These are phyloP conservation scores for Ascochyta viciae-villosae DNA, from an alignment of 2,329 filamentous ascomycete species.

Conservation along the genomic window DNA sequence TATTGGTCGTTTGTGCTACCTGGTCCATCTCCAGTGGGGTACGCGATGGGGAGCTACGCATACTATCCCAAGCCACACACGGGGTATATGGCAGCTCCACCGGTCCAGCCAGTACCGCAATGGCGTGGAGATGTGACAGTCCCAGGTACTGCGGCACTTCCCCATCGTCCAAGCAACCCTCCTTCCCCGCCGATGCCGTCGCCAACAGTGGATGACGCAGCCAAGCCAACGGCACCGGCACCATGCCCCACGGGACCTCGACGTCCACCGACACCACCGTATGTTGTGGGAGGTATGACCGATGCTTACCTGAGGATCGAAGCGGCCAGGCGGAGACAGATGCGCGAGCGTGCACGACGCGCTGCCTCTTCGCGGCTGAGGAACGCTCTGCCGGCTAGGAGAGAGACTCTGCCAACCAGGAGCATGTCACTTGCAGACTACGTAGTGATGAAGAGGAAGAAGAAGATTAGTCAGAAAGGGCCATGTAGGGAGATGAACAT, in stretches of 20 bases:
- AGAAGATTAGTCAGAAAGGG: not conserved
- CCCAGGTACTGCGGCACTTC: not conserved
- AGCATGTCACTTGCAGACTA: conserved; percentile 6
- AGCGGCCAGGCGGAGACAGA: not conserved
- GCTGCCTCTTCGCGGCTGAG: not conserved
- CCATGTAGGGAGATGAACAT: not conserved
- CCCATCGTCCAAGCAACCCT: not conserved
- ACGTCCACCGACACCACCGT: not conserved
- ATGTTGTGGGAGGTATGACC: conserved; percentile 5
- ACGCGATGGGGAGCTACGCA: not conserved
- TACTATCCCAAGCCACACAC: not conserved
- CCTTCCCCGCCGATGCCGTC: not conserved
- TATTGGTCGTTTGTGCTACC: conserved; percentile 1
- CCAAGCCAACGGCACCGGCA: not conserved
- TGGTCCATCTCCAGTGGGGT: not conserved
- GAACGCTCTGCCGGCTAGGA: not conserved
- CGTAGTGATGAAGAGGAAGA: not conserved
- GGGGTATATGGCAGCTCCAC: not conserved
- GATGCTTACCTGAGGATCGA: conserved; percentile 11
- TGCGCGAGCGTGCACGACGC: not conserved
- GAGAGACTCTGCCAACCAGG: not conserved
- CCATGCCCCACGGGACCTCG: not conserved
- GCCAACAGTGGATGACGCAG: not conserved
- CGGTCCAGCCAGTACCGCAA: not conserved
- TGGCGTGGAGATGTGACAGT: not conserved